Base-by-base conservation (phyloP, 106 monocot species). In the Allium cepa region DNA sequence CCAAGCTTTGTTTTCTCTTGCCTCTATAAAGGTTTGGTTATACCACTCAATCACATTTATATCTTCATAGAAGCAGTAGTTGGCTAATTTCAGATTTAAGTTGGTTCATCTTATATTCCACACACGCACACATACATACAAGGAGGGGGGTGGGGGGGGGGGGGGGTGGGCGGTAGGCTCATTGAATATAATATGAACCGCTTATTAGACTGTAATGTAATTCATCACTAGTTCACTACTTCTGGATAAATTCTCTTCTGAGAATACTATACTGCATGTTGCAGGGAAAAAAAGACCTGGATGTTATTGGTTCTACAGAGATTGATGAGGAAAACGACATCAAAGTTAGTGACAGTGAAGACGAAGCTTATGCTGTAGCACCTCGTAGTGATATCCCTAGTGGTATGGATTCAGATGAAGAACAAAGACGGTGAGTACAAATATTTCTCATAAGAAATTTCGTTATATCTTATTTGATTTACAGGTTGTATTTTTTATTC, bases 321-420 rank as follows among this genome's bases (percentile, higher is more conserved):
- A 18, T 84, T 61, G 72, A 85, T 85, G 78, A 77, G 46, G 84
- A 86, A 68, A 71, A 57, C 50, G 64, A 53, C 59, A 60, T 77
- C 9, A 26, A 12, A n/a, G 68, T 68, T 53, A 83, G 66, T 73
- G 79, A 82, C 26, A 95, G 91, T 77, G 86, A 86, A 17, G 80
- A 72, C 72, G 95, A 96, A 71, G 67, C 67, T 53, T 64, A 17
- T 66, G 10, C 62, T 58, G 62, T 53, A 62, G 78, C 7, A 53
- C 59, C 59, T 48, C 62, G 48, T 49, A 26, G 53, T 11, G 71
- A 81, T 76, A 72, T 83, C 55, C 28, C 51, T 10, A 68, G 78
- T 70, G 87, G 81, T 52, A 66, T 80, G 67, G 88, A 91, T 59
- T 84, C 88, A 62, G 95, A 96, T 50, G 88, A 86, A 63, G 91